Conservation (phyloP, 805 yeast genomes). For the Lachancea waltii region DNA sequence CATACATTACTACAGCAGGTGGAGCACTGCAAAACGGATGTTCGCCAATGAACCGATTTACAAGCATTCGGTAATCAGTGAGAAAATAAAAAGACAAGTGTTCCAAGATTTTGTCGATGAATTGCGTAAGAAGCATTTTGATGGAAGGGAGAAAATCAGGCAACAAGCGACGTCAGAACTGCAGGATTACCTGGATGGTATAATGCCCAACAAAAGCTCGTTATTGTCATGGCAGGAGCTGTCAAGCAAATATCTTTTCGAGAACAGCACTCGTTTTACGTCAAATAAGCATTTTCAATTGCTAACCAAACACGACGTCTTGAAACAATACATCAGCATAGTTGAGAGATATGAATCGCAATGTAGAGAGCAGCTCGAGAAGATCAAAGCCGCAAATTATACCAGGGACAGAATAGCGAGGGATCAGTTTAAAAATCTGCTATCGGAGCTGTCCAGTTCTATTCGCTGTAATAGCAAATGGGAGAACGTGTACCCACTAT, state of each 20-base stretch:
- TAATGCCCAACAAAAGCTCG: slow-evolving; percentile 23
- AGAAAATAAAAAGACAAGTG: slow-evolving; percentile 47
- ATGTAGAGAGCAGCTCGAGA: slow-evolving; percentile 18
- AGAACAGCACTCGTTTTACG: slow-evolving; percentile 45
- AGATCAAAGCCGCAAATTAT: slow-evolving; percentile 37
- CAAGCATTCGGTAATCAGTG: slow-evolving; percentile 52
- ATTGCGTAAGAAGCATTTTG: slow-evolving; percentile 32
- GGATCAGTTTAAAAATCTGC: slow-evolving; percentile 44
- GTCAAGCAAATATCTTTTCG: slow-evolving; percentile 26
- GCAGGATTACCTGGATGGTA: slow-evolving; percentile 40
- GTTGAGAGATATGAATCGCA: slow-evolving; percentile 26
- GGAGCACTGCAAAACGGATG: slow-evolving; percentile 51
- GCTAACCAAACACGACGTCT: slow-evolving; percentile 53
- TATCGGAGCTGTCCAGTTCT: slow-evolving; percentile 33
- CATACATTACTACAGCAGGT: slow-evolving; percentile 53
- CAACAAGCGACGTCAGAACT: slow-evolving; percentile 49
- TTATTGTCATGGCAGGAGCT: slow-evolving; percentile 26
- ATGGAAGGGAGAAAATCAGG: slow-evolving; percentile 26
- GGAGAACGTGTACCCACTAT: slow-evolving; percentile 43
- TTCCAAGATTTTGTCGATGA: slow-evolving; percentile 45
- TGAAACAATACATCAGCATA: slow-evolving; percentile 36
- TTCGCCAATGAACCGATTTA: slow-evolving; percentile 62
- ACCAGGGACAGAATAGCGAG: slow-evolving; percentile 62
- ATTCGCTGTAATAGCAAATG: slow-evolving; percentile 52
- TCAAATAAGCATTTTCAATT: slow-evolving; percentile 50